These are phyloP conservation scores for Sporothrix luriei DNA, from an alignment of 2,329 filamentous ascomycete genomes.

Conservation along the genomic window DNA sequence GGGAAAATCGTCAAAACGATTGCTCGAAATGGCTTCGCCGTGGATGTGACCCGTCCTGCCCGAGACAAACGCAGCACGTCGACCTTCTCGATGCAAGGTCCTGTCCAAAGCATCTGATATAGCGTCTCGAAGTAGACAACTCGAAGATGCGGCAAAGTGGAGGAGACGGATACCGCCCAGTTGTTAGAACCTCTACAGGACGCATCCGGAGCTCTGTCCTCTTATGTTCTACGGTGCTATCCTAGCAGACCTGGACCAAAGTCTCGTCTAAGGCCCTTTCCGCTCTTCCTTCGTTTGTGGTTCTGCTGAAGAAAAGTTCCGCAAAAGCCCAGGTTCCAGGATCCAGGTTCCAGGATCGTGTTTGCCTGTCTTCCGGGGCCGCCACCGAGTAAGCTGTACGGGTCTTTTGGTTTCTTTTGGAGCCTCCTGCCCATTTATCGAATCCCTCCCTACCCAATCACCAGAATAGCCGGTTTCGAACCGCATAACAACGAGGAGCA, in stretches of 20 bases:
- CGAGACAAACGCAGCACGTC: neutral
- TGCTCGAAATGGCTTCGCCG: too few relatives aligned
- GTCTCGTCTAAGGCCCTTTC: neutral
- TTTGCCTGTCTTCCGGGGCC: neutral
- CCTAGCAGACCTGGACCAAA: neutral
- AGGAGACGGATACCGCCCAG: neutral
- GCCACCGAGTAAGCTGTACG: neutral
- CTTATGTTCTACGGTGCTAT: neutral
- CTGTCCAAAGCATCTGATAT: neutral
- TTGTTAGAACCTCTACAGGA: too few relatives aligned
- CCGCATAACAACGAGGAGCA: slow-evolving; percentile 24
- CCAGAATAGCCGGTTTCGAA: slow-evolving; percentile 29
- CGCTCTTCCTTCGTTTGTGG: neutral
- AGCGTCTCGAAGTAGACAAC: neutral
- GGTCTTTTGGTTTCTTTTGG: neutral
- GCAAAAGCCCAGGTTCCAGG: slow-evolving; percentile 2
- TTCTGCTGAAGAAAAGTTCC: neutral
- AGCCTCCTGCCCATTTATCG: slow-evolving; percentile 10
- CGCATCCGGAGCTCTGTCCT: neutral
- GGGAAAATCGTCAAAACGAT: neutral
- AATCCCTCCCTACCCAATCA: neutral
- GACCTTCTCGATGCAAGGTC: neutral
- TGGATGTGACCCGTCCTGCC: neutral
- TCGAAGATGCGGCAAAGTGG: neutral
- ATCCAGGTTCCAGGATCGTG: slow-evolving; percentile 8